Conservation (phyloP, 2,329 filamentous ascomycete species). For the Clonostachys rosea region DNA sequence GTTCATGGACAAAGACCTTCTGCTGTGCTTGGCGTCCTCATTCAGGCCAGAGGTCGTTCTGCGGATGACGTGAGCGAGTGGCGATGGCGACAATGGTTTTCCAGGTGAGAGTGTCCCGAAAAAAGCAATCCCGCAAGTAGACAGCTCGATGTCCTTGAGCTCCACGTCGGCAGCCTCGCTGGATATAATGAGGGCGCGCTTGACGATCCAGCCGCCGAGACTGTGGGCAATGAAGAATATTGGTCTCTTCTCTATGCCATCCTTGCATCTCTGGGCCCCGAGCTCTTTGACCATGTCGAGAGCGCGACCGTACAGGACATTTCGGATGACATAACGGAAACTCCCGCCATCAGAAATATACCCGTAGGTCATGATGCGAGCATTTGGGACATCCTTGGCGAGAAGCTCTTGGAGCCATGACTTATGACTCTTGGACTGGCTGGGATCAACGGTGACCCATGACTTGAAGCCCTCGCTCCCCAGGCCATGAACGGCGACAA, state of each 20-base stretch:
- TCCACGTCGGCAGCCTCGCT: slow-evolving; percentile 12
- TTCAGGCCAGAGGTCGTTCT: slow-evolving; percentile 9
- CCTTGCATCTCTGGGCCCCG: slow-evolving; percentile 7
- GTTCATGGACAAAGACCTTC: neutral
- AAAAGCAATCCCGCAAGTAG: slow-evolving; percentile 17
- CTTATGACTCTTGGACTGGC: slow-evolving; percentile 7
- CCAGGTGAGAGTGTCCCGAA: slow-evolving; percentile 15
- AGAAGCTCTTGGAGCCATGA: slow-evolving; percentile 15
- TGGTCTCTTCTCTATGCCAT: slow-evolving; percentile 10
- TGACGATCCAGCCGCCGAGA: slow-evolving; percentile 18
- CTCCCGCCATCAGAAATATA: slow-evolving; percentile 12
- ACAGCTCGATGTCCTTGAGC: slow-evolving; percentile 13
- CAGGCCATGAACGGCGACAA: slow-evolving; percentile 17
- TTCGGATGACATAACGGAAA: slow-evolving; percentile 13
- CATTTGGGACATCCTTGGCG: slow-evolving; percentile 12
- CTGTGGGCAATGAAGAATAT: slow-evolving; percentile 18
- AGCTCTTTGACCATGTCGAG: slow-evolving; percentile 13
- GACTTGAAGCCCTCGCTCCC: slow-evolving; percentile 15
- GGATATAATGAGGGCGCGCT: slow-evolving; percentile 17
- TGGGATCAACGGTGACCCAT: slow-evolving; percentile 13
- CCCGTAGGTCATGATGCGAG: slow-evolving; percentile 16
- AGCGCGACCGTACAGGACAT: slow-evolving; percentile 14
- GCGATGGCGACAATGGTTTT: slow-evolving; percentile 12
- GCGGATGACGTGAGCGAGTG: slow-evolving; percentile 14
- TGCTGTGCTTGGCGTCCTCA: slow-evolving; percentile 1